Evolutionary conservation across 176 grass and related monocot genomes (phyloP).

Genomic region (Bothriochloa decipiens): DNA sequence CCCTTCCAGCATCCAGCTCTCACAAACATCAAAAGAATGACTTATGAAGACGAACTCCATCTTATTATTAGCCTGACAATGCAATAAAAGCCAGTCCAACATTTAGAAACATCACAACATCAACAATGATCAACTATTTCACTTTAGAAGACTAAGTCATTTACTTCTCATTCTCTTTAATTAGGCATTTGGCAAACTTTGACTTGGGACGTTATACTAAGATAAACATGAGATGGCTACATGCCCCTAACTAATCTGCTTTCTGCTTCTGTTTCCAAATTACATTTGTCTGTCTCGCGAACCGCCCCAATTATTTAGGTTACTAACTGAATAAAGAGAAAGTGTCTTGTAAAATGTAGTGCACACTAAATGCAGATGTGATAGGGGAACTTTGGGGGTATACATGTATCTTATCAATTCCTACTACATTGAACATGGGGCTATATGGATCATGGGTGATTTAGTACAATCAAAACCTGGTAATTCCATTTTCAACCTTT

Average conservation of each 20-base stretch:
- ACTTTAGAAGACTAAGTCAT: neutral
- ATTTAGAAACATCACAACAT: neutral
- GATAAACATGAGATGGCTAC: neutral
- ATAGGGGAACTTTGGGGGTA: neutral
- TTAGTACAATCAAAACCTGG: neutral
- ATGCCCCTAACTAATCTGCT: neutral
- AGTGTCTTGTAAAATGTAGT: neutral
- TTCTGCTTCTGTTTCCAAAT: neutral
- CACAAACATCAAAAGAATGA: constrained; percentile 84
- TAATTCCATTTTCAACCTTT: neutral
- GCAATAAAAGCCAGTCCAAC: constrained; percentile 31
- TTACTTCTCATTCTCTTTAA: neutral
- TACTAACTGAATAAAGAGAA: neutral
- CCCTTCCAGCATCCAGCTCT: constrained; percentile 86
- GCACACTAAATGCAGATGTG: neutral
- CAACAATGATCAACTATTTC: constrained; percentile 17
- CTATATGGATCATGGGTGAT: neutral
- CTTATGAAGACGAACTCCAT: constrained; percentile 72
- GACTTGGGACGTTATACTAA: neutral
- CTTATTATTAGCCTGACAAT: constrained; percentile 75
- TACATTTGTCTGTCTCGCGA: neutral
- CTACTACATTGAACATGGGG: neutral
- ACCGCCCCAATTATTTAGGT: neutral
- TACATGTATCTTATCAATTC: neutral
- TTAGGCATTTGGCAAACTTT: neutral